Conservation (phyloP, 257 asterid genomes). For the Rubia yunnanensis region DNA sequence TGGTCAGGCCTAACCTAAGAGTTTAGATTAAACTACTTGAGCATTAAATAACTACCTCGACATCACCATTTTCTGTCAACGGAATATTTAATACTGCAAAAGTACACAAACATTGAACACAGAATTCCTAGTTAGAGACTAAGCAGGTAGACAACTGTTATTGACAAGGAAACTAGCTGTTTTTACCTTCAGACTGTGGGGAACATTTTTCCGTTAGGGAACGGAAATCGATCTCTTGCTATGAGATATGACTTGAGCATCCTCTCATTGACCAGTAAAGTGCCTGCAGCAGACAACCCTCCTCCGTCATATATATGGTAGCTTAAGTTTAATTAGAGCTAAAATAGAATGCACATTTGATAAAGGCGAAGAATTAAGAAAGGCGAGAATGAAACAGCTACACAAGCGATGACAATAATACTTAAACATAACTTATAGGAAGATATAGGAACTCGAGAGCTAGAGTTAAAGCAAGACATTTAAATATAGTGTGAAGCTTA, state of each 20-base stretch:
- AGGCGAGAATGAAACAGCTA: background rate
- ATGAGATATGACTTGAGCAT: constrained; percentile 94
- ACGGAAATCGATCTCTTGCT: constrained; percentile 96
- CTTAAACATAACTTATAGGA: no score
- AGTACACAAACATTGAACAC: no score
- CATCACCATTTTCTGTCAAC: no score
- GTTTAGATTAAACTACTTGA: no score
- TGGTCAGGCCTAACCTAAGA: no score
- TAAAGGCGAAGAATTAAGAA: background rate
- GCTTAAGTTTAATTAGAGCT: background rate
- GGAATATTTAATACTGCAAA: no score
- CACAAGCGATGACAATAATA: background rate
- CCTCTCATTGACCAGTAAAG: constrained; percentile 92
- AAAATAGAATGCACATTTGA: background rate
- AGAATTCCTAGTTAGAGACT: background rate
- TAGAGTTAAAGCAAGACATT: no score
- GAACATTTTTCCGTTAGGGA: constrained; percentile 90
- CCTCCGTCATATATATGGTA: background rate
- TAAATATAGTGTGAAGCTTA: background rate
- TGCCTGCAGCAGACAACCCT: constrained; percentile 50
- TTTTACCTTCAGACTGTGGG: constrained; percentile 84
- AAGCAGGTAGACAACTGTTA: background rate
- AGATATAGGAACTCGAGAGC: background rate
- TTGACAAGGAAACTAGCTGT: constrained; percentile 3
- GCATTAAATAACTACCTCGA: no score